Evolutionary conservation across 768 basidiomycete species (phyloP).

Genomic region (Auriscalpium orientale): DNA sequence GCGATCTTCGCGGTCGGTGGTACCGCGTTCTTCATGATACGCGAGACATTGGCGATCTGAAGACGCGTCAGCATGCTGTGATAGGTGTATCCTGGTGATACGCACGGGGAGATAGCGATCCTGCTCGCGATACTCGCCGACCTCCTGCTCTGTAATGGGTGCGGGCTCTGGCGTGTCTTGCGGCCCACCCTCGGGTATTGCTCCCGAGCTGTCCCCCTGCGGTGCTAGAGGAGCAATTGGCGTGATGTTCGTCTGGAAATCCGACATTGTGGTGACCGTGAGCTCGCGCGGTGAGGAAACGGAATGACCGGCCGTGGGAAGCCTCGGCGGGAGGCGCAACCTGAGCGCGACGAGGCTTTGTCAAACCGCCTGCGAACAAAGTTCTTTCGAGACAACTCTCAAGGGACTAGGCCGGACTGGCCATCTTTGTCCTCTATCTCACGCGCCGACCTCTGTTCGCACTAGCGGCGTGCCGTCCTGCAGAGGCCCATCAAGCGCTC

Average conservation of each 20-base stretch:
- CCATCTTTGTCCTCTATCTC: too few species aligned
- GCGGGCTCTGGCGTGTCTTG: conserved; percentile 41
- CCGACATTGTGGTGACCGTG: too few species aligned
- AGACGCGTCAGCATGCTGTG: not conserved
- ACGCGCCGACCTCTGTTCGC: too few species aligned
- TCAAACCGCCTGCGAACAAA: too few species aligned
- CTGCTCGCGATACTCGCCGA: conserved; percentile 92
- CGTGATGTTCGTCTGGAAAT: not conserved
- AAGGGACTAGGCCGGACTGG: too few species aligned
- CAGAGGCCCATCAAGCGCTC: too few species aligned
- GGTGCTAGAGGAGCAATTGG: conserved; percentile 7
- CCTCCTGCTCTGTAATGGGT: conserved; percentile 85
- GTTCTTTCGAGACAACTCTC: too few species aligned
- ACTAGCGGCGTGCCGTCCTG: too few species aligned
- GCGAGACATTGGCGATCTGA: conserved; percentile 95
- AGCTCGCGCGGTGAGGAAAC: too few species aligned
- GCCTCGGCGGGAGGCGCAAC: too few species aligned
- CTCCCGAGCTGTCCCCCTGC: conserved; percentile 10
- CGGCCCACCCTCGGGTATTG: conserved; percentile 22
- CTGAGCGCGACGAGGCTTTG: too few species aligned
- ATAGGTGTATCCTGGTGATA: conserved; percentile 8
- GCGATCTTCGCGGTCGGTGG: conserved; percentile 91
- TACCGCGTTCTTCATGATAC: conserved; percentile 92
- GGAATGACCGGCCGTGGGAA: too few species aligned
- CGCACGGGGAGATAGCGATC: conserved; percentile 90